Conservation (phyloP, 1,139 yeast genomes). For the Debaryomyces sp. region DNA sequence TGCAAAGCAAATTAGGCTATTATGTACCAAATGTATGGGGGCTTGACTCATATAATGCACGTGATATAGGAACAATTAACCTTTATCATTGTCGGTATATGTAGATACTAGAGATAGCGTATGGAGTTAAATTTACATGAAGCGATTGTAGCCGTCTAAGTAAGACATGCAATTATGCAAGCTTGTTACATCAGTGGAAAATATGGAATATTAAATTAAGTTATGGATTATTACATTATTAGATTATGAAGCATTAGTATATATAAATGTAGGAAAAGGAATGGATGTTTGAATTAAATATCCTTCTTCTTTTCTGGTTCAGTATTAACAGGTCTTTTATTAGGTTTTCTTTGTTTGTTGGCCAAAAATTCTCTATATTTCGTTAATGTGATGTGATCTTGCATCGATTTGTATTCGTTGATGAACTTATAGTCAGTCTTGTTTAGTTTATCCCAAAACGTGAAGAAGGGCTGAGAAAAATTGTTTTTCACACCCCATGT, state of each 20-base stretch:
- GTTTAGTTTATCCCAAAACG: constrained; percentile 81
- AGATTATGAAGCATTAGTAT: neutral
- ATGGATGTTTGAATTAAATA: neutral
- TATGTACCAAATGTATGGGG: no score
- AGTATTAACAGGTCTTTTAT: neutral
- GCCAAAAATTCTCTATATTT: constrained; percentile 64
- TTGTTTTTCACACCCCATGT: constrained; percentile 92
- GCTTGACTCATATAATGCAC: no score
- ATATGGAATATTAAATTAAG: no score
- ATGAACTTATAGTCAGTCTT: constrained; percentile 75
- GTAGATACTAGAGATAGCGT: no score
- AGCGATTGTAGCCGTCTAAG: no score
- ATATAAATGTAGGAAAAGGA: neutral
- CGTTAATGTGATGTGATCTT: constrained; percentile 59
- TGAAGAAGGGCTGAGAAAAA: constrained; percentile 96
- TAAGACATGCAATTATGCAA: no score
- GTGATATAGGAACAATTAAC: no score
- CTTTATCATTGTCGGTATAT: no score
- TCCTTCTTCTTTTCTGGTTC: constrained; percentile 11
- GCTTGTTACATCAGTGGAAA: no score
- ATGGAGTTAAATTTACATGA: no score
- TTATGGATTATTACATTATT: neutral
- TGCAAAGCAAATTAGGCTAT: no score
- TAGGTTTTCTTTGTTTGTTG: constrained; percentile 29
- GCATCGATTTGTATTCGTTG: constrained; percentile 58